These are phyloP conservation scores for Orbilia javanica DNA, from an alignment of 2,329 filamentous ascomycete species.

Conservation along the genomic window DNA sequence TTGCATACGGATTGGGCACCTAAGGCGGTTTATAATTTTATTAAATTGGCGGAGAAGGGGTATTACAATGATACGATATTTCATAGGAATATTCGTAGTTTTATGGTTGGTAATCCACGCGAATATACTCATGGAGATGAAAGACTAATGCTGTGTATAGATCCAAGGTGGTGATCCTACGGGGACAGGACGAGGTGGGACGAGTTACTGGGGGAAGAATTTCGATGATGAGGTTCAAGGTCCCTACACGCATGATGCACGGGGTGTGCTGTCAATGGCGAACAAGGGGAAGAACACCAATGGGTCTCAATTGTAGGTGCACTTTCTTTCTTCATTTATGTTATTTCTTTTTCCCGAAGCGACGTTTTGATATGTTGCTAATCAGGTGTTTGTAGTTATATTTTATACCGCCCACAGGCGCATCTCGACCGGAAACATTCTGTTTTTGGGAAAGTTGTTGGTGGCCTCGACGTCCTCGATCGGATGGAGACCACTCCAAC, in stretches of 20 bases:
- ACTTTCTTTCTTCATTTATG: not conserved
- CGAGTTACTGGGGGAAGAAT: conserved; percentile 92
- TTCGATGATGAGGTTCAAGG: conserved; percentile 95
- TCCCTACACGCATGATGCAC: conserved; percentile 81
- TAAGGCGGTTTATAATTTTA: conserved; percentile 96
- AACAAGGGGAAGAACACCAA: conserved; percentile 99
- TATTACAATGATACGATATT: conserved; percentile 89
- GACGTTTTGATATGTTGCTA: not conserved
- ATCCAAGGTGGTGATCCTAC: conserved; percentile 96
- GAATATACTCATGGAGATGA: not conserved
- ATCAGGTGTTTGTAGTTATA: conserved; percentile 71
- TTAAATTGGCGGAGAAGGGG: conserved; percentile 85
- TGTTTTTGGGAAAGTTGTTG: conserved; percentile 90
- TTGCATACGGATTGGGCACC: conserved; percentile 91
- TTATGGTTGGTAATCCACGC: conserved; percentile 73
- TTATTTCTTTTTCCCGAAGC: too few species aligned
- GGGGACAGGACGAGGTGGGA: conserved; percentile 89
- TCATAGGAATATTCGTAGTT: conserved; percentile 92
- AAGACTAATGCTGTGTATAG: conserved; percentile 22
- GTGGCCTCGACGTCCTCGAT: conserved; percentile 77
- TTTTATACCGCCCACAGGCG: conserved; percentile 84
- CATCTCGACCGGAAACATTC: conserved; percentile 94
- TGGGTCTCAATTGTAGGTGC: conserved; percentile 80
- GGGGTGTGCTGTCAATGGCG: conserved; percentile 91
- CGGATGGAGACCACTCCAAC: conserved; percentile 82